Evolutionary conservation across 2,329 filamentous ascomycete genomes (phyloP), one percentile per base, ranked within the genome.

Genomic region (Fusarium irregulare): DNA sequence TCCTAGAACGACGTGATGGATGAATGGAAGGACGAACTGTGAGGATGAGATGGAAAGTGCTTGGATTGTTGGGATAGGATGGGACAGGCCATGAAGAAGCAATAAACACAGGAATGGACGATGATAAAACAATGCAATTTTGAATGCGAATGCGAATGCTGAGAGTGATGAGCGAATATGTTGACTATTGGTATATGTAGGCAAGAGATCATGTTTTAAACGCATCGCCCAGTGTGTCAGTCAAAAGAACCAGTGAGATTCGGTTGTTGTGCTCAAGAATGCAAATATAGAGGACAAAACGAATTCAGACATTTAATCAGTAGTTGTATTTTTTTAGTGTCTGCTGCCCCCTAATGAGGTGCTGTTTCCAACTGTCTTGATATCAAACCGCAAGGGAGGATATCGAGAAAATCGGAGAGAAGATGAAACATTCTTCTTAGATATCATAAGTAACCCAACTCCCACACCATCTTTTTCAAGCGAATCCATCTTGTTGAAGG

Each of bases 401-500:
- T 23, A 25, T 30, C 44, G n/a, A 56, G 48, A 60, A 28, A 54
- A 60, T 16, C 49, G 49, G 45, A 48, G 57, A 49, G 62, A 66
- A 64, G 63, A 64, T 56, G 47, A 66, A 75, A 67, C 28, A 48
- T 60, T 58, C 57, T 53, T 72, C 55, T 53, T 20, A 66, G 41
- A 72, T 72, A 69, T 70, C 64, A 60, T 50, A 50, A 59, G 50
- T 60, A 70, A 63, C 73, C 72, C 66, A 76, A 76, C 73, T 76
- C 73, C 73, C 73, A 73, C 71, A 72, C 51, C 57, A 47, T 61
- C 37, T 68, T 68, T 66, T 68, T 64, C 70, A 60, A 60, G 53
- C 60, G 68, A 65, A 64, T 70, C 64, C 73, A 57, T 58, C 66
- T 75, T 73, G 71, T 75, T 75, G 70, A 76, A 75, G 68, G 70